These are phyloP conservation scores for Tulasnella sp. DNA, from an alignment of 768 basidiomycete genomes.

Conservation along the genomic window DNA sequence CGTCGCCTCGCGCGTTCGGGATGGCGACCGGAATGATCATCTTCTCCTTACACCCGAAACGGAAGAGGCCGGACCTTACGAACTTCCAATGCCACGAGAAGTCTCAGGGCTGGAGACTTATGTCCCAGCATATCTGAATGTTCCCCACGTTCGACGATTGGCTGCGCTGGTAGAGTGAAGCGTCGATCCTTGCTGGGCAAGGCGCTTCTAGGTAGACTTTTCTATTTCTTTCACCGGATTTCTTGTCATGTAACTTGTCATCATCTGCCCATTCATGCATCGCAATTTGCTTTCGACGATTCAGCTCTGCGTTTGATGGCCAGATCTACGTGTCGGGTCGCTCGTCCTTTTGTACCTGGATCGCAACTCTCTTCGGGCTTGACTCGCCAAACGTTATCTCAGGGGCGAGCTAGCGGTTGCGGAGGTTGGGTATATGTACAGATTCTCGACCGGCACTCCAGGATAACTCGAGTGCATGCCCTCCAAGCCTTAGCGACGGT, in stretches of 20 bases:
- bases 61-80: slow-evolving; percentile 94
- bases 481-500: too few species aligned
- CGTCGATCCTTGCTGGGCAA: background rate
- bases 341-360: too few species aligned
- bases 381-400: too few species aligned
- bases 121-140: slow-evolving; percentile 83
- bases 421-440: too few species aligned
- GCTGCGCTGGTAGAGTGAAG: slow-evolving; percentile 60
- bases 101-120: slow-evolving; percentile 95
- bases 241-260: background rate
- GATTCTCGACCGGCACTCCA: too few species aligned
- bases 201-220: background rate
- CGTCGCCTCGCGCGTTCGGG: slow-evolving; percentile 89
- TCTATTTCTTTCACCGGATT: background rate
- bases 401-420: too few species aligned
- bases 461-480: too few species aligned
- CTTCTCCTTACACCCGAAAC: slow-evolving; percentile 90
- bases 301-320: too few species aligned
- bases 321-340: too few species aligned
- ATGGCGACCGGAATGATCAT: slow-evolving; percentile 95
- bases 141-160: slow-evolving; percentile 76
- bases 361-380: background rate
- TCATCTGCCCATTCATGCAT: background rate
- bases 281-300: background rate
- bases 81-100: slow-evolving; percentile 86